These are phyloP conservation scores for Monosporascus sp. DNA, from an alignment of 2,329 filamentous ascomycete genomes.

Conservation along the genomic window DNA sequence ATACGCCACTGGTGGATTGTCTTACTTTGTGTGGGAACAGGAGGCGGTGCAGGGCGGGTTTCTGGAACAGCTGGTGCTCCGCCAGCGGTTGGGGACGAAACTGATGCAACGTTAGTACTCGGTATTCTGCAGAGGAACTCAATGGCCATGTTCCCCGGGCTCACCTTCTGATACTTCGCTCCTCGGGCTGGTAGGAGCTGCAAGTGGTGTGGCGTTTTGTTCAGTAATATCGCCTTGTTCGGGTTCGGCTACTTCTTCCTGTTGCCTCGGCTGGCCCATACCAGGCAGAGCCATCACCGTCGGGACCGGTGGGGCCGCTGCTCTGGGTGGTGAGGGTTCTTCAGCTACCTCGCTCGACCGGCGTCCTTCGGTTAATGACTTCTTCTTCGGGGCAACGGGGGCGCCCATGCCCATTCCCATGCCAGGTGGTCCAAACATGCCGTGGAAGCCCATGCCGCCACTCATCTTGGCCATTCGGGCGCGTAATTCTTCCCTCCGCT, in stretches of 20 bases:
- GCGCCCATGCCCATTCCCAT: constrained; percentile 54
- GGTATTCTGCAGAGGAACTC: constrained; percentile 8
- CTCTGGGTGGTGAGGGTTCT: constrained; percentile 34
- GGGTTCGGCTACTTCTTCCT: constrained; percentile 38
- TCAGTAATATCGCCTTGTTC: constrained; percentile 40
- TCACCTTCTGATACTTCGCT: constrained; percentile 21
- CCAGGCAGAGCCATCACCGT: constrained; percentile 65
- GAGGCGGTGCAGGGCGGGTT: constrained; percentile 50
- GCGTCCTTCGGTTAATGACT: constrained; percentile 36
- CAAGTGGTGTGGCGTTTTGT: constrained; percentile 24
- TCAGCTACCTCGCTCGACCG: constrained; percentile 39
- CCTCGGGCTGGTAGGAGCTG: constrained; percentile 22
- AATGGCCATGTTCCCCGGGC: constrained; percentile 10
- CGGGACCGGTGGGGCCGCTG: constrained; percentile 49
- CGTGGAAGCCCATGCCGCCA: constrained; percentile 81
- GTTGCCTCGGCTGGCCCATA: constrained; percentile 55
- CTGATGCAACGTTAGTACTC: constrained; percentile 21
- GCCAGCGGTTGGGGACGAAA: constrained; percentile 22
- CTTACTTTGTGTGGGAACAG: constrained; percentile 58
- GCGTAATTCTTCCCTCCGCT: constrained; percentile 79
- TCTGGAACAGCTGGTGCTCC: constrained; percentile 43
- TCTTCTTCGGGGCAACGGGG: constrained; percentile 49
- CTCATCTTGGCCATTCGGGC: constrained; percentile 99
- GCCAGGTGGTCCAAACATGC: constrained; percentile 76
- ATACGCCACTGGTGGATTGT: constrained; percentile 13